A percentile compares a stretch with the other conserved stretches of the same genome.
phyloP scores from a whole-genome alignment of 2,329 filamentous ascomycete species.

The Arachnomyces sp. region DNA sequence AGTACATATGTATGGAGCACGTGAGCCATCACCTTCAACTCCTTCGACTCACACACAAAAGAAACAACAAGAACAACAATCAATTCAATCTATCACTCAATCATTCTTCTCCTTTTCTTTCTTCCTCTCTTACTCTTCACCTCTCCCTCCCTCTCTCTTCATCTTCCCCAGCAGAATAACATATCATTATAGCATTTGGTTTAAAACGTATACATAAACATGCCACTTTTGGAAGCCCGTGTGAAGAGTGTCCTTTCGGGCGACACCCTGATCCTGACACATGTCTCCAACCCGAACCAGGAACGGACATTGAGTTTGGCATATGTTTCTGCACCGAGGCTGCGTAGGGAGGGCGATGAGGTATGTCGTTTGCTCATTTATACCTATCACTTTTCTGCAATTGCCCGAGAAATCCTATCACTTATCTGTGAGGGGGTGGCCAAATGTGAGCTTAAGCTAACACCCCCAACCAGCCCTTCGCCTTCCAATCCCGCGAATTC shows the following conservation, averaged over 20 bases:
- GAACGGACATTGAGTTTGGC: constrained; percentile 86
- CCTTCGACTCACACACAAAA: no score
- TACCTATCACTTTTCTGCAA: constrained; percentile 2
- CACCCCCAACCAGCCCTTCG: constrained; percentile 53
- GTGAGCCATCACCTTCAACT: no score
- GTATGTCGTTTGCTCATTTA: constrained; percentile 25
- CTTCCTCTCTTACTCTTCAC: constrained; percentile 10
- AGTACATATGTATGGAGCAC: no score
- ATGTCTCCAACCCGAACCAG: constrained; percentile 68
- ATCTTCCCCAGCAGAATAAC: not conserved
- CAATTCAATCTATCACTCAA: constrained; percentile 8
- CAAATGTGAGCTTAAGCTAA: no score
- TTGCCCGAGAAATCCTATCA: constrained; percentile 2
- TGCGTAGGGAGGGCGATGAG: constrained; percentile 85
- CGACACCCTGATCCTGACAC: constrained; percentile 79
- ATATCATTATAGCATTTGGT: constrained; percentile 4
- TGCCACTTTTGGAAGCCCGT: constrained; percentile 49
- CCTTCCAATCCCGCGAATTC: constrained; percentile 91
- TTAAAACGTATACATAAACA: constrained; percentile 13
- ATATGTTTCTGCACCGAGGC: constrained; percentile 79
- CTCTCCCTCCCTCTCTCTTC: constrained; percentile 7
- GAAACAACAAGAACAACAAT: constrained; percentile 16
- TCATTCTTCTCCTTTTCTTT: constrained; percentile 10
- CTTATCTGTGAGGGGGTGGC: no score
- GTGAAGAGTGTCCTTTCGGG: constrained; percentile 94